Percentiles rank a stretch among this genome's conserved stretches.
Conservation (phyloP, 1,139 yeast species). For the Blastobotrys serpentis region DNA sequence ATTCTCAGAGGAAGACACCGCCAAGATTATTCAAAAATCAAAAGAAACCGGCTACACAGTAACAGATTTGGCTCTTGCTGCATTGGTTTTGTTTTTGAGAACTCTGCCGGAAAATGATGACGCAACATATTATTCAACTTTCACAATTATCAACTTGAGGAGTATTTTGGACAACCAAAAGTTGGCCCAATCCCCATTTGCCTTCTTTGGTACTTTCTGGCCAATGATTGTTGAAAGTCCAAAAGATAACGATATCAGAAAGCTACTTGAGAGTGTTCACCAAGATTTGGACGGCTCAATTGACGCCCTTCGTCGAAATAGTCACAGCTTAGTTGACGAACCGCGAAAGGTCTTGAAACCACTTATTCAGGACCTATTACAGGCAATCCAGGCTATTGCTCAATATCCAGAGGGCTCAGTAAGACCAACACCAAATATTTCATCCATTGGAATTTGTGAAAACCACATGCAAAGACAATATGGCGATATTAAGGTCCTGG, state of each 20-base stretch:
- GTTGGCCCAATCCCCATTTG: conserved; percentile 12
- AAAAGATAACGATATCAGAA: neutral
- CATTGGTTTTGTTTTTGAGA: conserved; percentile 6
- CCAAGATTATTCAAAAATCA: conserved; percentile 3
- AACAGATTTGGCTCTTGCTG: conserved; percentile 12
- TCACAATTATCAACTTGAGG: conserved; percentile 9
- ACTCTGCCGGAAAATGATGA: neutral
- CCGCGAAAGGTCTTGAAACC: conserved; percentile 2
- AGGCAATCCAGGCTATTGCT: conserved; percentile 1
- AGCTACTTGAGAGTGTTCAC: conserved; percentile 2
- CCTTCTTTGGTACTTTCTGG: conserved; percentile 16
- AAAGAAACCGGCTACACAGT: conserved; percentile 11
- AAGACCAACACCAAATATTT: conserved; percentile 6
- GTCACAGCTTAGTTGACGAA: conserved; percentile 6
- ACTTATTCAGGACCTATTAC: neutral
- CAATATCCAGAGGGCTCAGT: neutral
- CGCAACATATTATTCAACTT: conserved; percentile 9
- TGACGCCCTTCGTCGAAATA: neutral
- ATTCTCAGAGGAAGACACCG: conserved; percentile 13
- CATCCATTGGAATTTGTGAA: conserved; percentile 6
- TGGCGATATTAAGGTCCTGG: conserved; percentile 1
- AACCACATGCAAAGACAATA: neutral
- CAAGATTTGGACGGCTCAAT: conserved; percentile 1
- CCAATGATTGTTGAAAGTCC: conserved; percentile 12
- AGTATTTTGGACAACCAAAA: neutral